Percentiles rank a stretch among this genome's conserved stretches.
phyloP scores from a whole-genome alignment of 2,329 filamentous ascomycete genomes.

The Lachnellula cervina region DNA sequence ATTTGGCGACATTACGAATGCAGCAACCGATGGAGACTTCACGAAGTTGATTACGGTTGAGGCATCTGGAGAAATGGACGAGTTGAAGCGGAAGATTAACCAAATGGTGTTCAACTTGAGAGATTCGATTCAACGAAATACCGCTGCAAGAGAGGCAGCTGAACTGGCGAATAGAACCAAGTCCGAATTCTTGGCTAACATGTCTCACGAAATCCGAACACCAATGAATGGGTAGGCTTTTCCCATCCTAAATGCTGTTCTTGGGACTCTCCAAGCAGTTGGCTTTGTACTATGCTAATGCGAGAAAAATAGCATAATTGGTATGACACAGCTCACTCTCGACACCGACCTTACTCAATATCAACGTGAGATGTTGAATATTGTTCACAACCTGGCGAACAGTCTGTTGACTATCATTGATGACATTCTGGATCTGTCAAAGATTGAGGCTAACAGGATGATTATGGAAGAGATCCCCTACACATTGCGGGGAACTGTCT shows the following conservation, averaged over 20 bases:
- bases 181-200: conserved; percentile 96
- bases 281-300: background rate
- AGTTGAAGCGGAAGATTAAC: conserved; percentile 98
- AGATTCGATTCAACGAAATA: conserved; percentile 96
- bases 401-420: conserved; percentile 97
- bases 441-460: conserved; percentile 95
- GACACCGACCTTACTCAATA: conserved; percentile 94
- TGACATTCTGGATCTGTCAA: conserved; percentile 68
- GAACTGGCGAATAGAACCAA: conserved; percentile 98
- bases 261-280: background rate
- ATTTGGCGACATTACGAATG: conserved; percentile 97
- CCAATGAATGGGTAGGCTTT: conserved; percentile 54
- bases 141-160: conserved; percentile 88
- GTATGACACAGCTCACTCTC: conserved; percentile 90
- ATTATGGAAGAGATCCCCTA: conserved; percentile 98
- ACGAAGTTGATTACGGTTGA: conserved; percentile 95
- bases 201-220: conserved; percentile 97
- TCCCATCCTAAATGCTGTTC: too few species aligned
- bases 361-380: conserved; percentile 97
- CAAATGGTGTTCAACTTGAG: conserved; percentile 96
- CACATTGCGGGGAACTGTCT: conserved; percentile 87
- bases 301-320: conserved; percentile 26
- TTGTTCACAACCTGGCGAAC: conserved; percentile 94
- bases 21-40: conserved; percentile 94
- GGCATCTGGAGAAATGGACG: conserved; percentile 98